Evolutionary conservation across 2,329 filamentous ascomycete genomes (phyloP).

Genomic region (Penicillium sp.): DNA sequence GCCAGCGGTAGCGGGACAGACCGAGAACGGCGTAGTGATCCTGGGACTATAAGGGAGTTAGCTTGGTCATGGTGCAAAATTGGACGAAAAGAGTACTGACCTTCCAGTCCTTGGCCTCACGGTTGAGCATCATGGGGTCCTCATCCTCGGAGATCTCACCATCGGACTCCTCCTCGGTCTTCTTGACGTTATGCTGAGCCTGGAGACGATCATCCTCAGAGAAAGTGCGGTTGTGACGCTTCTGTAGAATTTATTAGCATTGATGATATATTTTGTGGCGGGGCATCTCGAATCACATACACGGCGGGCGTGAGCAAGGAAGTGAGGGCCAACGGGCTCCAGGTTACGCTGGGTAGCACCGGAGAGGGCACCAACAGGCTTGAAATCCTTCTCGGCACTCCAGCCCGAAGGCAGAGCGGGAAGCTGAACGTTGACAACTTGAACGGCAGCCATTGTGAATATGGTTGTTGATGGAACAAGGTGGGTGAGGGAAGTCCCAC

Average conservation of each 20-base stretch:
- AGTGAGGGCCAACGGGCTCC: constrained; percentile 95
- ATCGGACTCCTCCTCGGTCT: constrained; percentile 85
- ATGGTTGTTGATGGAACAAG: constrained; percentile 11
- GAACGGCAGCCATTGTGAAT: constrained; percentile 62
- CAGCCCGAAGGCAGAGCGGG: constrained; percentile 77
- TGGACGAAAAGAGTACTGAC: constrained; percentile 49
- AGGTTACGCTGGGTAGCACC: constrained; percentile 79
- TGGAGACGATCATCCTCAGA: constrained; percentile 98
- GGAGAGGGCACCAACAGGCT: constrained; percentile 74
- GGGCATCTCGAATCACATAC: constrained; percentile 45
- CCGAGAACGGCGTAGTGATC: constrained; percentile 98
- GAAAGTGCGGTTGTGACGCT: constrained; percentile 94
- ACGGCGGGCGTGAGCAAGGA: constrained; percentile 93
- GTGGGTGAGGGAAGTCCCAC: constrained; percentile 17
- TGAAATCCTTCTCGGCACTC: constrained; percentile 86
- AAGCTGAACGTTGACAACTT: constrained; percentile 50
- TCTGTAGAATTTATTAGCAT: constrained; percentile 42
- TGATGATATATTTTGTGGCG: background rate
- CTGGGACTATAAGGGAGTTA: constrained; percentile 62
- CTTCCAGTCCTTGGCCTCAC: constrained; percentile 99
- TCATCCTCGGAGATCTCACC: constrained; percentile 92
- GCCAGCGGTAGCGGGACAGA: constrained; percentile 85
- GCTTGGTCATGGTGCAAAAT: background rate
- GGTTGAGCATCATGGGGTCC: constrained; percentile 85
- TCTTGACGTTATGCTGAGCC: constrained; percentile 91